Conservation (phyloP, 176 grass and related monocot species). For the Musa itinerans region DNA sequence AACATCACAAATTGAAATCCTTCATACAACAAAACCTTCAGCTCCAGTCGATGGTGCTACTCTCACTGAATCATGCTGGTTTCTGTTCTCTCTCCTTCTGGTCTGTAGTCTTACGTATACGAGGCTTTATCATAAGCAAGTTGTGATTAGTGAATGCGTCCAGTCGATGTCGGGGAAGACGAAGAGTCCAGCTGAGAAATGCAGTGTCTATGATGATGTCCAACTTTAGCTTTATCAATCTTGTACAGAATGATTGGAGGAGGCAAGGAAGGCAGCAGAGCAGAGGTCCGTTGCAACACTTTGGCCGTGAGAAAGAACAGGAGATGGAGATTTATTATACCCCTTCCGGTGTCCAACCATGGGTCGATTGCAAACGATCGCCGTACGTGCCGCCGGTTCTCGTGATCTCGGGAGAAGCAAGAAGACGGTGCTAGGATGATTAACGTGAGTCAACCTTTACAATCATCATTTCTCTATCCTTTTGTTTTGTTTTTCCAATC, state of each 20-base stretch:
- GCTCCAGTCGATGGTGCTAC: too few relatives aligned
- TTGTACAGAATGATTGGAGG: background rate
- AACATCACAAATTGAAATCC: too few relatives aligned
- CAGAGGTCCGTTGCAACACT: background rate
- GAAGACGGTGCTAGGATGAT: too few relatives aligned
- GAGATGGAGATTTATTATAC: background rate
- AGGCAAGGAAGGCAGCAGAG: background rate
- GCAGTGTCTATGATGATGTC: background rate
- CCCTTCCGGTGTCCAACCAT: background rate
- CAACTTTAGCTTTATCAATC: background rate
- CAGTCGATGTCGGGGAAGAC: background rate
- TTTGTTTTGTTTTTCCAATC: too few relatives aligned
- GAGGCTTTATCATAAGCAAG: too few relatives aligned
- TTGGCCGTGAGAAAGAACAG: background rate
- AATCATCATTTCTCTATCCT: too few relatives aligned
- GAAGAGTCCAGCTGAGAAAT: background rate
- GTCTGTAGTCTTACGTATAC: too few relatives aligned
- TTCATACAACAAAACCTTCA: too few relatives aligned
- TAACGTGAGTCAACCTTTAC: too few relatives aligned
- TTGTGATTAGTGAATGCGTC: background rate
- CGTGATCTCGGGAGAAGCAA: too few relatives aligned
- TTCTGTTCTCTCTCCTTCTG: too few relatives aligned
- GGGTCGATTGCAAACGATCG: background rate
- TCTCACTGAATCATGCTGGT: too few relatives aligned
- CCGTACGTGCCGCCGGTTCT: background rate